phyloP scores from a whole-genome alignment of 2,329 filamentous ascomycete species.

The Aspergillus quadrilineatus region DNA sequence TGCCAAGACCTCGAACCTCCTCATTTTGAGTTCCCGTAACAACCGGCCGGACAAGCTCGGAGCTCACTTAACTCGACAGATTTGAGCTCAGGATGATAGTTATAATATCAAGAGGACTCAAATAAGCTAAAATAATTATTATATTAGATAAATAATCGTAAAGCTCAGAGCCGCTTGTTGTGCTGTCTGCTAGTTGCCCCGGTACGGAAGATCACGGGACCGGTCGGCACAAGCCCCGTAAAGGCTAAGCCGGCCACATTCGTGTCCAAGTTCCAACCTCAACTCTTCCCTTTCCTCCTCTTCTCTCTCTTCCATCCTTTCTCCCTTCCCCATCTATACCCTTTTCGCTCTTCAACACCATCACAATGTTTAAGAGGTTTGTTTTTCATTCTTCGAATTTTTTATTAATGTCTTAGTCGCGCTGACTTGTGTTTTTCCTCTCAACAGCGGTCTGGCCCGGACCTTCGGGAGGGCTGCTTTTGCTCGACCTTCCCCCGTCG shows the following conservation, averaged over 20 bases:
- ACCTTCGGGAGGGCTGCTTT: conserved; percentile 61
- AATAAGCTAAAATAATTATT: neutral
- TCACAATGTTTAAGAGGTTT: conserved; percentile 64
- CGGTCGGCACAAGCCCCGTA: conserved; percentile 45
- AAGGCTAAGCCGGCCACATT: conserved; percentile 38
- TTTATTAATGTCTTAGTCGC: conserved; percentile 16
- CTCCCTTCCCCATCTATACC: conserved; percentile 35
- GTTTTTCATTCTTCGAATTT: conserved; percentile 25
- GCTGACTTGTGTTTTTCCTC: conserved; percentile 12
- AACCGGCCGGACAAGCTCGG: conserved; percentile 17
- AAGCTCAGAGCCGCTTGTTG: neutral
- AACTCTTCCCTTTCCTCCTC: conserved; percentile 31
- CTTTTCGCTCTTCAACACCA: conserved; percentile 47
- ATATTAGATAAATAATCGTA: neutral
- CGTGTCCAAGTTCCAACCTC: conserved; percentile 31
- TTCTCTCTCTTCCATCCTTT: conserved; percentile 34
- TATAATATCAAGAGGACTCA: neutral
- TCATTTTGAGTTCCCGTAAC: conserved; percentile 24
- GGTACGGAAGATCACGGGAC: conserved; percentile 45
- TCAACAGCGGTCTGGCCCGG: conserved; percentile 62
- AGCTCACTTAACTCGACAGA: neutral
- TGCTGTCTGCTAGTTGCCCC: conserved; percentile 23
- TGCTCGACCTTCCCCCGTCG: conserved; percentile 55
- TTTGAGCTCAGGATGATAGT: neutral
- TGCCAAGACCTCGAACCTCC: conserved; percentile 23